Evolutionary conservation across 306 rosid species (phyloP), one percentile per base, ranked within the genome.

Genomic region (Dalbergia cultrata): DNA sequence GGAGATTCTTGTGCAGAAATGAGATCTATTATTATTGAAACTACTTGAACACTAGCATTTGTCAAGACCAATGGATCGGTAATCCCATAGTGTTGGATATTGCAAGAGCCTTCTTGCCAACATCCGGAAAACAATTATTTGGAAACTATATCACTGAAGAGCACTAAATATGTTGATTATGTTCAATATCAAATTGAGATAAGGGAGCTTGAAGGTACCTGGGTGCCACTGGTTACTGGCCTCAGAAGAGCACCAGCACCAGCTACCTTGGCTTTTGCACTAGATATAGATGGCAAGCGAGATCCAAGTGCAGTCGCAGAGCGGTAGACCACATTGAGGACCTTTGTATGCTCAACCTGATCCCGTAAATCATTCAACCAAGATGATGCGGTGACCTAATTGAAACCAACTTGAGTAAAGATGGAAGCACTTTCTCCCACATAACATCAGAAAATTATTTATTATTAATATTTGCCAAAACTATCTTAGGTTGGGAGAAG

Each of bases 251-350:
- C 94, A 61, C 98, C 94, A 7, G 97, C 99, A 74, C 91, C 93
- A 21, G 93, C 97, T 60, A 95, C 97, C 85, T 86, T 93, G 47
- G 97, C 98, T 88, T 83, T 95, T 74, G 98, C 95, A 19, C 92
- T 89, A 72, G 97, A 97, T 54, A 95, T 90, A 67, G 98, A 90
- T 47, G 98, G 99, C 14, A 95, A 80, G 58, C 81, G 92, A 74
- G 99, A 95, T 69, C 99, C 98, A 41, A 95, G 89, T 11, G 98
- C 98, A 75, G 96, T 87, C 64, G 99, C 99, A 64, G 99, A 93
- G 77, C 94, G 97, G 87, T 91, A 95, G 52, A 95, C 94, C 77
- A 95, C 93, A 84, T 89, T 95, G 53, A 93, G 91, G 76, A 93
- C 94, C 83, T 90, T 90, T 1, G 99, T 95, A 21, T 19, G 96